These are phyloP conservation scores for Bryoglossum gracile DNA, from an alignment of 495 filamentous ascomycete genomes.

Conservation along the genomic window DNA sequence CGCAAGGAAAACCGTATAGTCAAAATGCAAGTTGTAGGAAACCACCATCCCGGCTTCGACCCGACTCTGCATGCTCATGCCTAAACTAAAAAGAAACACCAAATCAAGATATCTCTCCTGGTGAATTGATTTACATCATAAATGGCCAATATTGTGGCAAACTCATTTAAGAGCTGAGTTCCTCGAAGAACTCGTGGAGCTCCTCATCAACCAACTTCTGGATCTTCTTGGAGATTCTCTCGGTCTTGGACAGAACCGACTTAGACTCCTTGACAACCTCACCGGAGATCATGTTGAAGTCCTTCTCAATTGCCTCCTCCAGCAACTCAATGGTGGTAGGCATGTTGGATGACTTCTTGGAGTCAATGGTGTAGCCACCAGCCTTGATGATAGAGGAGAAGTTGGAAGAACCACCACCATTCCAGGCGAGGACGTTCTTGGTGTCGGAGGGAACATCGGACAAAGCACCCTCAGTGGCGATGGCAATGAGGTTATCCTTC, in stretches of 20 bases:
- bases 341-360: slow-evolving; percentile 22
- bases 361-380: slow-evolving; percentile 48
- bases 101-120: slow-evolving; percentile 2
- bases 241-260: slow-evolving; percentile 39
- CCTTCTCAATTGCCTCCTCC: slow-evolving; percentile 54
- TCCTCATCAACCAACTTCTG: slow-evolving; percentile 54
- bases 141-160: slow-evolving; percentile 12
- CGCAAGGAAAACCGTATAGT: slow-evolving; percentile 25
- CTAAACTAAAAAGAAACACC: slow-evolving; percentile 17
- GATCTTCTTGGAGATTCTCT: slow-evolving; percentile 52
- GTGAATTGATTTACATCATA: slow-evolving; percentile 7
- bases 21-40: slow-evolving; percentile 25
- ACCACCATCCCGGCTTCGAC: slow-evolving; percentile 17
- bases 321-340: slow-evolving; percentile 43
- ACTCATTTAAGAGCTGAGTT: slow-evolving; percentile 17
- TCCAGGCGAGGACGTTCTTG: slow-evolving; percentile 89
- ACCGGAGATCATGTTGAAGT: slow-evolving; percentile 47
- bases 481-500: slow-evolving; percentile 76
- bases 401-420: slow-evolving; percentile 92
- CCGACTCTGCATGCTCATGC: slow-evolving; percentile 20
- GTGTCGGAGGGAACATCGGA: slow-evolving; percentile 80
- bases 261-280: slow-evolving; percentile 43
- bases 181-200: slow-evolving; percentile 60
- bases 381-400: slow-evolving; percentile 73
- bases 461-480: slow-evolving; percentile 76